Base-by-base conservation (phyloP, 2,329 filamentous ascomycete genomes). In the Calonectria hawksworthii region DNA sequence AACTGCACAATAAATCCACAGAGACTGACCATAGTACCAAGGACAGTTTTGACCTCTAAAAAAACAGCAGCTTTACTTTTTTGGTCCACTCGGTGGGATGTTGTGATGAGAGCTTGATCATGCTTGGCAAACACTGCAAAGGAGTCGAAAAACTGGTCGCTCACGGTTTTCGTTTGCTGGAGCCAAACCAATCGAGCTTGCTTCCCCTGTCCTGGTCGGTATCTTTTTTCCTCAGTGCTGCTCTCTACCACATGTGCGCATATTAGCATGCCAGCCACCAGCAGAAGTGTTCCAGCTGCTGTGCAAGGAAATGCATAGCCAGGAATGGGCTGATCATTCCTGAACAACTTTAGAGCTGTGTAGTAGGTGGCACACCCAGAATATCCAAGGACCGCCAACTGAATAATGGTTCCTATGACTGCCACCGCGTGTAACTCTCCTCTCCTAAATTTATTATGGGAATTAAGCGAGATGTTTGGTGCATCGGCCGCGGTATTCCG, bases 201-300 rank as follows among this genome's bases (percentile, higher is more conserved):
- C 36, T 47, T 68, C 5, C 54, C 76, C 2, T 3, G 13, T 21
- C 0, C 7, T 18, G 74, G 68, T n/a, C 51, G 44, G 23, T 80
- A 83, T 9, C 30, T 67, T 0, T 44, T 72, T 72, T 86, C 82
- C 3, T 34, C 26, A 0, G 83, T 84, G 52, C 82, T 83, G 11
- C 59, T 68, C 28, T 85, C 82, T 2, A 86, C 80, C 2, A 85
- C 81, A 54, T 80, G 78, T 0, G 79, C 78, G 63, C 83, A 86
- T 2, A 84, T 52, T 0, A 83, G 51, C 47, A 86, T 76, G 0
- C 84, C 83, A 1, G 73, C 0, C 0, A 81, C 75, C 21, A 86
- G 52, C 0, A 83, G 1, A 0, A 82, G 0, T 0, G 83, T 86
- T 3, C 85, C 84, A 10, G 52, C 21, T 0, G 75, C 75, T 2